A percentile compares a stretch with the other conserved stretches of the same genome.
phyloP scores from a whole-genome alignment of 805 yeast species.

The Hanseniaspora valbyensis region DNA sequence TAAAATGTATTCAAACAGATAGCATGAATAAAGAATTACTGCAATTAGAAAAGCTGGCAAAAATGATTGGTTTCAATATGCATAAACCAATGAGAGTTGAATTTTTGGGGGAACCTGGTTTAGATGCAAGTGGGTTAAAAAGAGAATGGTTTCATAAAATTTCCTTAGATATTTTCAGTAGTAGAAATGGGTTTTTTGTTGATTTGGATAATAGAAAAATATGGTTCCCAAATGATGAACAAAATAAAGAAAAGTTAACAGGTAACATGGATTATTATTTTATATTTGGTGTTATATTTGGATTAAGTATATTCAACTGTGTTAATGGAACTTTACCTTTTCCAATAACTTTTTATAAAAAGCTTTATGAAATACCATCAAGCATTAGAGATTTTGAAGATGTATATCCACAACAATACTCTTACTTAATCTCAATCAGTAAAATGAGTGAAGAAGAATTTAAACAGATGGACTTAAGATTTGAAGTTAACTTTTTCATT shows the following conservation, averaged over 20 bases:
- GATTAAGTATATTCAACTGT: constrained; percentile 84
- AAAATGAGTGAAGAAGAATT: constrained; percentile 37
- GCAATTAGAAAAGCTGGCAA: not conserved
- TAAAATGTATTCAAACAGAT: constrained; percentile 43
- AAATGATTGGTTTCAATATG: constrained; percentile 35
- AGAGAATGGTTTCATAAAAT: constrained; percentile 87
- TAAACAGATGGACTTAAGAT: constrained; percentile 44
- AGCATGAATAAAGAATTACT: constrained; percentile 35
- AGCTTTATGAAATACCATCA: constrained; percentile 46
- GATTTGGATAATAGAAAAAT: constrained; percentile 59
- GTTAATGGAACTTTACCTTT: constrained; percentile 70
- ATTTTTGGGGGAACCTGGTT: constrained; percentile 79
- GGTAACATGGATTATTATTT: constrained; percentile 45
- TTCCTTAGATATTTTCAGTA: constrained; percentile 57
- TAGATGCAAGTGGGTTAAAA: constrained; percentile 89
- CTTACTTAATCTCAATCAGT: constrained; percentile 38
- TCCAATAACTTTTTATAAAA: constrained; percentile 68
- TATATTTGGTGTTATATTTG: constrained; percentile 75
- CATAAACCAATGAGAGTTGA: constrained; percentile 68
- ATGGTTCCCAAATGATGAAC: constrained; percentile 55
- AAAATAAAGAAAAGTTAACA: constrained; percentile 19
- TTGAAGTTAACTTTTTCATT: constrained; percentile 33
- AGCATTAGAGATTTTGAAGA: constrained; percentile 54
- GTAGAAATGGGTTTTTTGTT: constrained; percentile 54
- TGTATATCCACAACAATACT: constrained; percentile 57